A percentile compares a stretch with the other conserved stretches of the same genome.
These are phyloP conservation scores for Chalciporus sphaerocephalus DNA, from an alignment of 768 basidiomycete genomes.

Conservation along the genomic window DNA sequence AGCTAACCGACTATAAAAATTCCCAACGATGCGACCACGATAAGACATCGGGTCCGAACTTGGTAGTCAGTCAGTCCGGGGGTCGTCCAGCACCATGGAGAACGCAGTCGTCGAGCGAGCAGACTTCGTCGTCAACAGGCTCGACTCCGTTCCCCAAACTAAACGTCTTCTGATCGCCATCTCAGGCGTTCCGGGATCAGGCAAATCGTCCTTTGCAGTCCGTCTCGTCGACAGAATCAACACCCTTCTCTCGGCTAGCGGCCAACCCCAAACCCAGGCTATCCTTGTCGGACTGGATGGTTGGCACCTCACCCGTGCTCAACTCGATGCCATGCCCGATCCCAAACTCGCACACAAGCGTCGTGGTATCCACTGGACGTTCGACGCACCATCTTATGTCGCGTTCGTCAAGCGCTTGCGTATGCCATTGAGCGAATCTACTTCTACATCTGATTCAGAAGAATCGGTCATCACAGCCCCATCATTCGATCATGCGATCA, in stretches of 20 bases:
- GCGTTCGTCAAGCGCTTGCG: slow-evolving; percentile 60
- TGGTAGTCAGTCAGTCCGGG: no score
- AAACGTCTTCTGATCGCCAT: slow-evolving; percentile 66
- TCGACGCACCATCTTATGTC: slow-evolving; percentile 71
- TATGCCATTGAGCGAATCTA: slow-evolving; percentile 21
- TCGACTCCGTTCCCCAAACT: slow-evolving; percentile 24
- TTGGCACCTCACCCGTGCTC: slow-evolving; percentile 82
- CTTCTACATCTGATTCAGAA: not conserved
- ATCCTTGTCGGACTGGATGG: slow-evolving; percentile 82
- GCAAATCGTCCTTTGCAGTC: slow-evolving; percentile 75
- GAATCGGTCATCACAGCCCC: slow-evolving; percentile 55
- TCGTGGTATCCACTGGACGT: slow-evolving; percentile 89
- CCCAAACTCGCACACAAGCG: slow-evolving; percentile 73
- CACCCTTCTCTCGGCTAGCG: slow-evolving; percentile 27
- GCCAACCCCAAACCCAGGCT: slow-evolving; percentile 30
- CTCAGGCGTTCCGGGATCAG: slow-evolving; percentile 78
- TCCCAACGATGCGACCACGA: no score
- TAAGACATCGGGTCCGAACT: no score
- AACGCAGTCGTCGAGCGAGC: slow-evolving; percentile 38
- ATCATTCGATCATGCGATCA: slow-evolving; percentile 82
- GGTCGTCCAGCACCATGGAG: slow-evolving; percentile 28
- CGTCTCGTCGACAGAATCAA: slow-evolving; percentile 56
- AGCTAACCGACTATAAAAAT: no score
- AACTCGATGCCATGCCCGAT: slow-evolving; percentile 73
- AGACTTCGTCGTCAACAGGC: slow-evolving; percentile 31